Percentiles rank a stretch among this genome's conserved stretches.
phyloP scores from a whole-genome alignment of 2,329 filamentous ascomycete species.

The Albophoma yamanashiensis region DNA sequence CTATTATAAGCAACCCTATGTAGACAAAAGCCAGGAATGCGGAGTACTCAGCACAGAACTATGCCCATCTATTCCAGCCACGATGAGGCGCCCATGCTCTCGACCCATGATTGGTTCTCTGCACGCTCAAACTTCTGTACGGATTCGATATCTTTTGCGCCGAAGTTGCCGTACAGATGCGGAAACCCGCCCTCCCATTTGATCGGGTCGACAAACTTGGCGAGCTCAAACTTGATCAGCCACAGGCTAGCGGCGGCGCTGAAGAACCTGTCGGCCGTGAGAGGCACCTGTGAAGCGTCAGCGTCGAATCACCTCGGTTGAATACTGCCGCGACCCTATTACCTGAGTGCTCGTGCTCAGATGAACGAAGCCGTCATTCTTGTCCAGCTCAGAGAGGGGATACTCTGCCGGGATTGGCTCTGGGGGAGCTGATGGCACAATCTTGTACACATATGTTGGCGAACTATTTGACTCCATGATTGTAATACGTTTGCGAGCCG shows the following conservation, averaged over 20 bases:
- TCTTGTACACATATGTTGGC: constrained; percentile 46
- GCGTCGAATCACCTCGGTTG: not conserved
- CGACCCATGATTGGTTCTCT: constrained; percentile 35
- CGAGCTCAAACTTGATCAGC: constrained; percentile 43
- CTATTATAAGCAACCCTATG: not conserved
- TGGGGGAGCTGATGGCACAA: constrained; percentile 40
- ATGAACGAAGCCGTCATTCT: constrained; percentile 51
- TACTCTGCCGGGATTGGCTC: constrained; percentile 41
- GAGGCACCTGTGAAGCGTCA: constrained; percentile 25
- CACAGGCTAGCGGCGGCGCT: constrained; percentile 26
- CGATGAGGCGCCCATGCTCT: constrained; percentile 21
- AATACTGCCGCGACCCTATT: constrained; percentile 2
- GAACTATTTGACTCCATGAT: constrained; percentile 16
- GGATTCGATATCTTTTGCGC: constrained; percentile 37
- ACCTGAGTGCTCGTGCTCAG: constrained; percentile 47
- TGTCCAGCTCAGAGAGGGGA: constrained; percentile 48
- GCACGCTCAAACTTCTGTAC: constrained; percentile 33
- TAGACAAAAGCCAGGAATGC: not conserved
- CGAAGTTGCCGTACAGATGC: constrained; percentile 50
- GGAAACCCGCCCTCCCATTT: constrained; percentile 50
- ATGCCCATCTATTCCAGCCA: not conserved
- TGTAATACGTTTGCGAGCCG: not conserved
- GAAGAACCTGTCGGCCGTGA: constrained; percentile 35
- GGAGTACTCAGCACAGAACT: not conserved
- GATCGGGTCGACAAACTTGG: constrained; percentile 28